These are phyloP conservation scores for Penicillium corylophilum DNA, from an alignment of 2,329 filamentous ascomycete species.

Conservation along the genomic window DNA sequence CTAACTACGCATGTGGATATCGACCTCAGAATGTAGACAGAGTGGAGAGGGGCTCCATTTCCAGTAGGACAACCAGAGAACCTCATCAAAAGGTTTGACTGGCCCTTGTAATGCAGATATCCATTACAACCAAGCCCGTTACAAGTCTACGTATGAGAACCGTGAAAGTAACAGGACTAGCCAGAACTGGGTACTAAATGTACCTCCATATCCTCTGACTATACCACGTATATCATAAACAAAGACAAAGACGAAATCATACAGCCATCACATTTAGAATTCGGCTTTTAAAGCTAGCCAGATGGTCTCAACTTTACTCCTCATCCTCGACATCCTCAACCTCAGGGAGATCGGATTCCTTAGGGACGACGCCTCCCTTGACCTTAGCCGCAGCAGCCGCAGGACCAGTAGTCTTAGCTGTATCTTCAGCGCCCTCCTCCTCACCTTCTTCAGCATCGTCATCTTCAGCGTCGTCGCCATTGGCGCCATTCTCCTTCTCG, in stretches of 20 bases:
- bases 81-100: background rate
- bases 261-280: background rate
- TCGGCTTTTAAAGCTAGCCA: background rate
- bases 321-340: conserved; percentile 34
- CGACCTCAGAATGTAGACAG: too few species aligned
- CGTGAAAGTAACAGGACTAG: background rate
- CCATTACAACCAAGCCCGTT: background rate
- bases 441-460: conserved; percentile 18
- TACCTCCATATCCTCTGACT: background rate
- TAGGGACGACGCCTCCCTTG: conserved; percentile 31
- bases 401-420: conserved; percentile 34
- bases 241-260: background rate
- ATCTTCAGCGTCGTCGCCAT: conserved; percentile 19
- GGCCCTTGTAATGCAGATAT: background rate
- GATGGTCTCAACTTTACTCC: conserved; percentile 19
- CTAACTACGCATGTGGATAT: background rate
- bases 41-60: too few species aligned
- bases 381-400: conserved; percentile 34
- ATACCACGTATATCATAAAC: background rate
- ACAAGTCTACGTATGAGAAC: background rate
- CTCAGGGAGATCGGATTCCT: conserved; percentile 32
- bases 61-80: too few species aligned
- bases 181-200: background rate
- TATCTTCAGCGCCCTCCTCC: conserved; percentile 25
- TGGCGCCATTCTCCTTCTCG: conserved; percentile 17